Percentiles rank a stretch among this genome's conserved stretches.
Evolutionary conservation across 345 rosid genomes (phyloP).

Genomic region (Eucalyptus polybractea): DNA sequence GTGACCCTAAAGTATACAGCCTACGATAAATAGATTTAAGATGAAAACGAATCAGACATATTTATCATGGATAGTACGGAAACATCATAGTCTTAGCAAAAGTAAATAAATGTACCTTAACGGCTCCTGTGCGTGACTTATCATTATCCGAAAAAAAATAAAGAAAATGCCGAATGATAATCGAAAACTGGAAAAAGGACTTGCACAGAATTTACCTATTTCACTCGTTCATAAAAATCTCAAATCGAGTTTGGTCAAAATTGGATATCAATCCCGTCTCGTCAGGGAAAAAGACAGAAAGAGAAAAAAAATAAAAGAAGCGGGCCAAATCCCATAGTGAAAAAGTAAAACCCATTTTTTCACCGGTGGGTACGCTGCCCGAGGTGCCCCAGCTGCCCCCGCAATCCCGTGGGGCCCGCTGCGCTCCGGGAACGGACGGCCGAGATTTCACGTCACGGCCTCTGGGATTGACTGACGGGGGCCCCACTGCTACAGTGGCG

Average conservation of each 20-base stretch:
- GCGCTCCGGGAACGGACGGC: slow-evolving; percentile 1
- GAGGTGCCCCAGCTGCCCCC: background rate
- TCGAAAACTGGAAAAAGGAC: background rate
- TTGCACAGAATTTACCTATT: background rate
- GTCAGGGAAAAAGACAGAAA: background rate
- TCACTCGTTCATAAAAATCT: background rate
- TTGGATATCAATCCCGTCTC: background rate
- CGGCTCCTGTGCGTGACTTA: background rate
- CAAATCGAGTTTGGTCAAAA: background rate
- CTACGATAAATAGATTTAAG: fast-evolving
- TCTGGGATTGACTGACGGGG: background rate
- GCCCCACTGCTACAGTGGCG: background rate
- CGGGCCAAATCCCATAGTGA: background rate
- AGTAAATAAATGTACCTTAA: background rate
- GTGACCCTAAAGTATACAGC: fast-evolving
- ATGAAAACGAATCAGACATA: background rate
- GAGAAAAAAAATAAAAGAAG: background rate
- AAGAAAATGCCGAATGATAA: background rate
- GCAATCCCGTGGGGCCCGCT: background rate
- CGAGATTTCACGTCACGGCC: background rate
- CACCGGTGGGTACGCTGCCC: background rate
- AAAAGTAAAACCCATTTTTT: background rate
- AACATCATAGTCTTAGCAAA: background rate
- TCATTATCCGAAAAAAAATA: background rate
- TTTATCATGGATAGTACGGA: background rate